Conservation (phyloP, 2,329 filamentous ascomycete species). For the Fusarium euwallaceae region DNA sequence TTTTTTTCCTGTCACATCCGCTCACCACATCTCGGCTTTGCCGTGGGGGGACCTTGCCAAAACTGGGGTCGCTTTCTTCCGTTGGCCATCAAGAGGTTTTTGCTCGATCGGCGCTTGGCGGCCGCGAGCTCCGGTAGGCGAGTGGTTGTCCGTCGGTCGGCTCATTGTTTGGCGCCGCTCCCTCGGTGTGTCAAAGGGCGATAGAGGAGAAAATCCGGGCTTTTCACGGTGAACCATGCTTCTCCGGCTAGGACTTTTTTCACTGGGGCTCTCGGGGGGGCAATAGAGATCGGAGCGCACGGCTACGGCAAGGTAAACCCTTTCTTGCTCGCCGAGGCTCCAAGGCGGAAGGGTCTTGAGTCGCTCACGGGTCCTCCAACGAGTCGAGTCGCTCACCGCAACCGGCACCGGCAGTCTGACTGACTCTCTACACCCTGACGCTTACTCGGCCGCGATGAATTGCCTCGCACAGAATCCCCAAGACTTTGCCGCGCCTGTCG, state of each 20-base stretch:
- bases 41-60: constrained; percentile 36
- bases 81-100: constrained; percentile 23
- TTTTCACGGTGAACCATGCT: constrained; percentile 36
- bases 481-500: constrained; percentile 32
- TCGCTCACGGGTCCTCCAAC: constrained; percentile 24
- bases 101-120: constrained; percentile 31
- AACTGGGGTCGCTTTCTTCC: constrained; percentile 34
- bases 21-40: constrained; percentile 38
- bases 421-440: constrained; percentile 11
- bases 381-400: constrained; percentile 33
- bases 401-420: constrained; percentile 3
- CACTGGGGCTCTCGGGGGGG: constrained; percentile 11
- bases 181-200: constrained; percentile 41
- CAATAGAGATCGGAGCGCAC: constrained; percentile 15
- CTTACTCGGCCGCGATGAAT: constrained; percentile 6
- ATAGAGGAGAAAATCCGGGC: constrained; percentile 27
- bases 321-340: constrained; percentile 25
- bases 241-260: constrained; percentile 31
- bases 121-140: constrained; percentile 28
- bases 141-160: constrained; percentile 17
- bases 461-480: constrained; percentile 13
- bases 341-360: constrained; percentile 25
- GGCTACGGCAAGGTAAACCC: constrained; percentile 27
- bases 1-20: constrained; percentile 23
- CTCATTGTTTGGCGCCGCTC: constrained; percentile 28